A percentile compares a stretch with the other conserved stretches of the same genome.
These are phyloP conservation scores for Alternaria triticimaculans DNA, from an alignment of 2,329 filamentous ascomycete species.

Conservation along the genomic window DNA sequence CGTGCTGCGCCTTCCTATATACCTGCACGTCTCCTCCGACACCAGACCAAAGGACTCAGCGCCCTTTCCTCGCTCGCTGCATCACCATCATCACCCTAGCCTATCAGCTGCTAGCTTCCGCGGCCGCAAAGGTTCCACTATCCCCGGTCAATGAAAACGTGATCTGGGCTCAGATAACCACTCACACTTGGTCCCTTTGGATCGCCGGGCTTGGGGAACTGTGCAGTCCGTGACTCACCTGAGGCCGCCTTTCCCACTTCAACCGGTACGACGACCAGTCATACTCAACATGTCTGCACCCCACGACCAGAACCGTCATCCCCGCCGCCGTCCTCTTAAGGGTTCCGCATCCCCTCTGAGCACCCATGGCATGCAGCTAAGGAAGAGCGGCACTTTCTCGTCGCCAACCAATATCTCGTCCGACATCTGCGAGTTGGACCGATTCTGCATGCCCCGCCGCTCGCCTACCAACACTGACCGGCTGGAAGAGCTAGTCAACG, in stretches of 20 bases:
- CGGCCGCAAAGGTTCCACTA: constrained; percentile 13
- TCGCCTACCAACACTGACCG: constrained; percentile 58
- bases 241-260: constrained; percentile 36
- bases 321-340: constrained; percentile 56
- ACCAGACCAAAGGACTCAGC: constrained; percentile 30
- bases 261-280: constrained; percentile 40
- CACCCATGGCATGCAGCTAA: constrained; percentile 54
- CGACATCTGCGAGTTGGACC: constrained; percentile 49
- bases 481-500: constrained; percentile 56
- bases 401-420: constrained; percentile 48
- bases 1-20: constrained; percentile 46
- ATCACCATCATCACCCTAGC: constrained; percentile 14
- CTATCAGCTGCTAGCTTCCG: constrained; percentile 12
- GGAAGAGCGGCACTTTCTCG: constrained; percentile 59
- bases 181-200: constrained; percentile 32
- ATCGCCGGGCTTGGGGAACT: constrained; percentile 32
- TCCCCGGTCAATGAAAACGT: constrained; percentile 35
- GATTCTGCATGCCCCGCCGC: constrained; percentile 53
- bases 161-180: constrained; percentile 30
- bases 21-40: constrained; percentile 29
- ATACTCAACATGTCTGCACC: constrained; percentile 48
- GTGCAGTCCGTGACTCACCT: constrained; percentile 45
- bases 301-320: constrained; percentile 51
- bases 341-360: constrained; percentile 40
- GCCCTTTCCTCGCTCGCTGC: constrained; percentile 35